phyloP scores from a whole-genome alignment of 495 filamentous ascomycete species.

The Apiosordaria backusii region DNA sequence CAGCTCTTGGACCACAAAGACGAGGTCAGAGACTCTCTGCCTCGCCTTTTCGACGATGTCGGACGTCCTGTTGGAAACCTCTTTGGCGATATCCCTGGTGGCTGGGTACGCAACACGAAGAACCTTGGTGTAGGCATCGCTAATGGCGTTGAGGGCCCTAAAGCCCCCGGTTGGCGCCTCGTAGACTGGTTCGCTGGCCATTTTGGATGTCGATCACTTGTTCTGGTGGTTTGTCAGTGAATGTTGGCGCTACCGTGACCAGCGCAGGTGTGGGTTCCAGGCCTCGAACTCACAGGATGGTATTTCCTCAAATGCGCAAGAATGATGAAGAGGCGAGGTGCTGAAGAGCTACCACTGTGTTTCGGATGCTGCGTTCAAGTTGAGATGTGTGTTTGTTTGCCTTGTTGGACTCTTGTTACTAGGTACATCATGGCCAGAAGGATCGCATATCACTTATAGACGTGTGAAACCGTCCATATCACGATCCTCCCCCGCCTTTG shows the following conservation, averaged over 20 bases:
- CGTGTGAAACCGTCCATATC: neutral
- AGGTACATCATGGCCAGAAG: too few relatives aligned
- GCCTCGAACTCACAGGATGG: too few relatives aligned
- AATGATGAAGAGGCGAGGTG: too few relatives aligned
- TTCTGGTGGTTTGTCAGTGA: too few relatives aligned
- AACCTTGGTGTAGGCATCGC: neutral
- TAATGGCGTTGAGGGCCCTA: neutral
- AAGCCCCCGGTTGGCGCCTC: neutral
- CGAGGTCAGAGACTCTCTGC: neutral
- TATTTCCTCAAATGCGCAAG: too few relatives aligned
- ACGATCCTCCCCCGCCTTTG: neutral
- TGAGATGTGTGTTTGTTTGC: too few relatives aligned
- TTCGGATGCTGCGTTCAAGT: too few relatives aligned
- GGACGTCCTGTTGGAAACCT: neutral
- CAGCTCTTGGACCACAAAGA: neutral
- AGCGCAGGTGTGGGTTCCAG: too few relatives aligned
- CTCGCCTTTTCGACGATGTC: neutral
- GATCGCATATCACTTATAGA: neutral
- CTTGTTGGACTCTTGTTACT: too few relatives aligned
- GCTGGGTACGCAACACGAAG: neutral
- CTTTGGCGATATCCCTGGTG: neutral
- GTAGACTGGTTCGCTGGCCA: neutral
- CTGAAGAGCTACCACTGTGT: too few relatives aligned
- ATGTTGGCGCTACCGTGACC: too few relatives aligned
- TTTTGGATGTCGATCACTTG: too few relatives aligned